Evolutionary conservation across 2,329 filamentous ascomycete species (phyloP).

Genomic region (Colletotrichum sp.): DNA sequence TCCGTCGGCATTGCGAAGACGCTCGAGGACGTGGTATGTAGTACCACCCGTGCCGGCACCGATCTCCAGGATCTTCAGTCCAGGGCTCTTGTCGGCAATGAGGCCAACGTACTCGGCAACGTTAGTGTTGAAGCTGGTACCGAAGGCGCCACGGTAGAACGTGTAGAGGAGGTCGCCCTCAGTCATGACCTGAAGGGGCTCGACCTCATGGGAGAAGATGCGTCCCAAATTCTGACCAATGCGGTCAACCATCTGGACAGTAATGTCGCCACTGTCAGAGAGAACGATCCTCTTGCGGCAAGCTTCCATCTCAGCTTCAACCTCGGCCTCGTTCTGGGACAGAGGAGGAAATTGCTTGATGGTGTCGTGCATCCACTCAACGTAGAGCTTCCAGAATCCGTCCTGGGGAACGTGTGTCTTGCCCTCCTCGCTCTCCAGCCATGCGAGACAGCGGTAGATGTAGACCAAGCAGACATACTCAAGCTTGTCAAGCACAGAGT

Average conservation of each 20-base stretch:
- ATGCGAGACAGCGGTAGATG: conserved; percentile 11
- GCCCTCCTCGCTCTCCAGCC: conserved; percentile 6
- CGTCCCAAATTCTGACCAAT: conserved; percentile 26
- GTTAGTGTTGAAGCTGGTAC: conserved; percentile 15
- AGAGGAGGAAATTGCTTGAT: conserved; percentile 8
- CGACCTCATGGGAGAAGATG: conserved; percentile 35
- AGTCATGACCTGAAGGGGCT: conserved; percentile 42
- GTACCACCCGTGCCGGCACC: conserved; percentile 14
- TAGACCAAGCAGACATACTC: conserved; percentile 13
- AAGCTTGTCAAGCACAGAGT: conserved; percentile 15
- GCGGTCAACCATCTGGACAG: conserved; percentile 11
- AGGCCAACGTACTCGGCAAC: conserved; percentile 11
- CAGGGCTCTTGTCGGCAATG: conserved; percentile 28
- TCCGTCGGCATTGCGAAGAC: conserved; percentile 8
- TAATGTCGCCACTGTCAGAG: conserved; percentile 13
- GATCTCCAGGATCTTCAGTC: conserved; percentile 11
- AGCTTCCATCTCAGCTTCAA: neutral
- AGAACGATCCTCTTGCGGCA: conserved; percentile 5
- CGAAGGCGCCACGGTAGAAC: conserved; percentile 31
- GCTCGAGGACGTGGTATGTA: conserved; percentile 10
- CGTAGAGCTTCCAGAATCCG: conserved; percentile 11
- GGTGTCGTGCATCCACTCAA: conserved; percentile 11
- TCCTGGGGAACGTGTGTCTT: neutral
- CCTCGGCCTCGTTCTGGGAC: neutral
- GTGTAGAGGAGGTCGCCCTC: conserved; percentile 35